These are phyloP conservation scores for Exobasidium rhododendri DNA, from an alignment of 1,284 basidiomycete genomes.

Conservation along the genomic window DNA sequence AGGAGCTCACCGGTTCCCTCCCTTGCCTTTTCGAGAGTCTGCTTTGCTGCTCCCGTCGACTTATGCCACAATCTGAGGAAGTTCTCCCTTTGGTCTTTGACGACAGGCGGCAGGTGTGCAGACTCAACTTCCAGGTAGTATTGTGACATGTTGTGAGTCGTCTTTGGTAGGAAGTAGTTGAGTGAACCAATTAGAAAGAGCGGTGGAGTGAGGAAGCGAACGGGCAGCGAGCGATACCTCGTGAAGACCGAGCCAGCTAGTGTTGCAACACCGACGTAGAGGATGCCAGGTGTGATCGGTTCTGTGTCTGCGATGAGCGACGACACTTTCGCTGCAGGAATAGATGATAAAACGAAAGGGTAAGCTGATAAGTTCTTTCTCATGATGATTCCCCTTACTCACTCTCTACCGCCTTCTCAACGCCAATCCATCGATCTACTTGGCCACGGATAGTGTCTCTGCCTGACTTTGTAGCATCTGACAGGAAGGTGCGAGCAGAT, in stretches of 20 bases:
- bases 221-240: constrained; percentile 63
- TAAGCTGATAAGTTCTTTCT: background rate
- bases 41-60: constrained; percentile 18
- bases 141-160: constrained; percentile 33
- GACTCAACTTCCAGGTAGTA: constrained; percentile 44
- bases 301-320: constrained; percentile 71
- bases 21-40: constrained; percentile 26
- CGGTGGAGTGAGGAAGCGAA: constrained; percentile 51
- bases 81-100: constrained; percentile 26
- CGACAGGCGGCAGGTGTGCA: constrained; percentile 27
- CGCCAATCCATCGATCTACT: constrained; percentile 17
- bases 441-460: constrained; percentile 1
- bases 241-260: constrained; percentile 81
- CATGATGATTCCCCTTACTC: background rate
- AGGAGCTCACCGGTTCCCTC: constrained; percentile 22
- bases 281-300: constrained; percentile 72
- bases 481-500: constrained; percentile 8
- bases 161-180: constrained; percentile 52
- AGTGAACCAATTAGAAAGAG: constrained; percentile 39
- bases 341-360: constrained; percentile 10
- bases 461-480: background rate
- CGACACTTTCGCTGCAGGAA: constrained; percentile 17
- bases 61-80: constrained; percentile 12
- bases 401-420: constrained; percentile 16
- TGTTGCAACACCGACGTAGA: constrained; percentile 72